Base-by-base conservation (phyloP, 805 yeast species). In the Ogataea angusta region DNA sequence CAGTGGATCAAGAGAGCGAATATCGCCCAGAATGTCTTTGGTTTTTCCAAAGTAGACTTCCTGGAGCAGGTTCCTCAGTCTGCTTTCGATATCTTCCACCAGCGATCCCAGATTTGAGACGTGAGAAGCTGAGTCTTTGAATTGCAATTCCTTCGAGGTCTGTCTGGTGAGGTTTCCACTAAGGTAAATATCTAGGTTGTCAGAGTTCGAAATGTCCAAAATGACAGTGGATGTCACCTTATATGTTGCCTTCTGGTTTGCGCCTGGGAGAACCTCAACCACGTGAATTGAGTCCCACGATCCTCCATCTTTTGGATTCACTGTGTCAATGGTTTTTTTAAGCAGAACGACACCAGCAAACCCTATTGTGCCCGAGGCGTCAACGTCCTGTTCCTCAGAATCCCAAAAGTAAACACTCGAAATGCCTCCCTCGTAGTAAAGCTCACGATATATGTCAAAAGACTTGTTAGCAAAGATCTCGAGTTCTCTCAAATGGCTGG, bases 31-130 rank as follows among this genome's bases (percentile, higher is more conserved):
- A 36, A 93, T 82, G 57, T 91, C 96, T 56, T 86, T 80, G 14
- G 96, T 86, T 68, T 91, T 91, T 54, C 95, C 97, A 59, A 91
- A 91, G 62, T 91, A 91, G 19, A 91, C 97, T 48, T 88, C 95
- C 62, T 91, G 95, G 48, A 91, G 71, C 69, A 85, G 69, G 53
- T 85, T 86, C 63, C 99, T 77, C 67, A 91, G 69, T 59, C 84
- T 87, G 46, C 83, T 80, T 66, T 91, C 99, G 30, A 86, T 74
- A 46, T 87, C 95, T 64, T 91, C 99, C 10, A 93, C 76, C 47
- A 89, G 62, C 3, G 84, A 69, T 22, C 99, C 99, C 46, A 91
- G 66, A 57, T 90, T 90, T 23, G 89, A 80, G 36, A 91, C 75
- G 59, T 93, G 97, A n/a, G 81, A 73, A 19, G 76, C 63, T 36